Evolutionary conservation across 176 grass and related monocot genomes (phyloP), one percentile per base, ranked within the genome.

Genomic region (Musa troglodytarum): DNA sequence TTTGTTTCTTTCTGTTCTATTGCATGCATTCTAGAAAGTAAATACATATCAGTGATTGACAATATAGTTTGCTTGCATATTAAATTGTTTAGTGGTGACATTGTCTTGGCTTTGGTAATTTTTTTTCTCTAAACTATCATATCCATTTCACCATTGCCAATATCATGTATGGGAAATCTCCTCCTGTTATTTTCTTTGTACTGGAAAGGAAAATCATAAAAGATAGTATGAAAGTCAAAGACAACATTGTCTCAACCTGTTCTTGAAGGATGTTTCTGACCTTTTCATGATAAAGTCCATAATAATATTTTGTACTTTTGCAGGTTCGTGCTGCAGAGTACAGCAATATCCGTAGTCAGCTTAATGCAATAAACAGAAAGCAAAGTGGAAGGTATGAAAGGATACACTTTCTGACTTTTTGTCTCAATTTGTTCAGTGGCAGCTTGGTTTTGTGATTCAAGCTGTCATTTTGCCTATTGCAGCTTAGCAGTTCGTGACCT

Each of bases 361-460:
- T 99, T 71, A 93, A 88, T 64, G 82, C 86, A 24, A 99, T 99
- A 68, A 99, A 92, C 74, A 87, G 95, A 81, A 99, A 99, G 86
- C 95, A 99, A 91, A 94, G 75, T 81, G 95, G 95, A 79, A 94
- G 90, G 95, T 99, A 91, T 68, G 61, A 50, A 73, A 57, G 66
- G 9, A 10, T 63, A 54, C 22, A 16, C 72, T 63, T 73, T 43
- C 34, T 43, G 21, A 49, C 9, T 25, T 53, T 74, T 8, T 50
- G 5, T 74, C 17, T 26, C 72, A 56, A 15, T 50, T 77, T 26
- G 19, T 74, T 28, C 4, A 26, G 11, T 73, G 66, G 1, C 15
- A 21, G 15, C 57, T 62, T 20, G 20, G 15, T n/a, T 62, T 62
- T 7, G 57, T 17, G 9, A 62, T n/a, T 17, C 10, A 62, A n/a